Evolutionary conservation across 352 stramenopile species (phyloP).

Genomic region (Hyaloperonospora arabidopsidis): DNA sequence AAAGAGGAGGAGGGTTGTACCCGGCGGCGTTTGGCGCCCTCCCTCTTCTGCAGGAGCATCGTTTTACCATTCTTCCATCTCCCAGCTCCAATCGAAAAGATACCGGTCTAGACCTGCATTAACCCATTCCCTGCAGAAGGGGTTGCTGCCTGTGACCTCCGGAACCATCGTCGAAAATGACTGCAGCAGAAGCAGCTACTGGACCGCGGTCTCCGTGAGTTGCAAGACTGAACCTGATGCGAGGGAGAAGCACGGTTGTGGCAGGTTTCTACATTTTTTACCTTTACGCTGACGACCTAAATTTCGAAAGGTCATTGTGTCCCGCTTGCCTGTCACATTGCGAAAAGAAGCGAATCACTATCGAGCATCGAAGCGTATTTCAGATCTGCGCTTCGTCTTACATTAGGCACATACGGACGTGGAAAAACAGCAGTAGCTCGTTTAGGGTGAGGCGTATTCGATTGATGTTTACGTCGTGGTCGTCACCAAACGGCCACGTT

Average conservation of each 20-base stretch:
- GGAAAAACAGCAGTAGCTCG: too few species aligned
- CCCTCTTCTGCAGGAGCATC: not conserved
- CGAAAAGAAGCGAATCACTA: too few species aligned
- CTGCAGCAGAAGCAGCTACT: constrained; percentile 4
- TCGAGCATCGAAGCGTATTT: too few species aligned
- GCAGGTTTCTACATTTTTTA: constrained; percentile 10
- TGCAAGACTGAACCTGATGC: constrained; percentile 12
- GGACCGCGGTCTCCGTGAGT: constrained; percentile 5
- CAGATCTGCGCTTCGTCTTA: too few species aligned
- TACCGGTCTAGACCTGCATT: constrained; percentile 1
- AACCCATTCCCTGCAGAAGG: not conserved
- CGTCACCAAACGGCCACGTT: too few species aligned
- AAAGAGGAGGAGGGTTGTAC: too few species aligned
- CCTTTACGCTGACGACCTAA: too few species aligned
- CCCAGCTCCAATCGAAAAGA: not conserved
- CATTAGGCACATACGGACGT: too few species aligned
- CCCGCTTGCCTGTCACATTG: too few species aligned
- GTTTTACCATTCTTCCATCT: constrained; percentile 2
- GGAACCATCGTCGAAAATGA: constrained; percentile 11
- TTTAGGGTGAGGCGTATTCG: too few species aligned
- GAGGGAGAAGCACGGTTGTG: constrained; percentile 18
- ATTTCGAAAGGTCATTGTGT: too few species aligned
- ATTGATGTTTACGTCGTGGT: too few species aligned
- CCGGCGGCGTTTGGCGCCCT: not conserved
- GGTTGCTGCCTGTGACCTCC: not conserved